phyloP scores from a whole-genome alignment of 169 alveolate species.

The Eimeria praecox region DNA sequence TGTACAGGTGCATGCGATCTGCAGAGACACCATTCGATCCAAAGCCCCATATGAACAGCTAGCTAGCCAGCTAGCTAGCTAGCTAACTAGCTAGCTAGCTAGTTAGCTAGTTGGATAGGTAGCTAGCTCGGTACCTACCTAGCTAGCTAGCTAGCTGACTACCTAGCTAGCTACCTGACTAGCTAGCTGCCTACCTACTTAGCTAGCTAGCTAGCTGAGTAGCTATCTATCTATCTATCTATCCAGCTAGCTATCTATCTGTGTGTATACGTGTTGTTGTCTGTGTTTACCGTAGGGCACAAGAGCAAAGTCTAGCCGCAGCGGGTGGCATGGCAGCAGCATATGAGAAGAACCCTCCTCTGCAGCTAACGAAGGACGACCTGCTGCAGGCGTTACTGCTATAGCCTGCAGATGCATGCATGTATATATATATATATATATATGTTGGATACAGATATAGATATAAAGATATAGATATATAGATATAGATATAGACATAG shows the following conservation, averaged over 20 bases:
- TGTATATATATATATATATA: neutral
- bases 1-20: constrained; percentile 76
- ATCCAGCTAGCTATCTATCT: neutral
- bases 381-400: constrained; percentile 20
- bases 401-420: constrained; percentile 24
- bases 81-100: too few species aligned
- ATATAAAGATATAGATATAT: too few species aligned
- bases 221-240: neutral
- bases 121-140: neutral
- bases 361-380: neutral
- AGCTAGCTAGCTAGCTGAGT: too few species aligned
- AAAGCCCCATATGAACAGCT: neutral
- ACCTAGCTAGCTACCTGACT: neutral
- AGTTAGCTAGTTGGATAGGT: neutral
- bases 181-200: neutral
- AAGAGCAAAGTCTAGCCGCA: constrained; percentile 71
- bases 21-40: neutral
- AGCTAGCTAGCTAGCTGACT: too few species aligned
- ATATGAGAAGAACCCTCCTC: constrained; percentile 4
- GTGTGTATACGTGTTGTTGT: neutral
- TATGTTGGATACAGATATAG: neutral
- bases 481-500: too few species aligned
- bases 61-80: too few species aligned
- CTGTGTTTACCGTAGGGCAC: constrained; percentile 67
- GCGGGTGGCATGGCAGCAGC: constrained; percentile 79